phyloP scores from a whole-genome alignment of 176 grass and related monocot species.

The Pontederia crassipes region DNA sequence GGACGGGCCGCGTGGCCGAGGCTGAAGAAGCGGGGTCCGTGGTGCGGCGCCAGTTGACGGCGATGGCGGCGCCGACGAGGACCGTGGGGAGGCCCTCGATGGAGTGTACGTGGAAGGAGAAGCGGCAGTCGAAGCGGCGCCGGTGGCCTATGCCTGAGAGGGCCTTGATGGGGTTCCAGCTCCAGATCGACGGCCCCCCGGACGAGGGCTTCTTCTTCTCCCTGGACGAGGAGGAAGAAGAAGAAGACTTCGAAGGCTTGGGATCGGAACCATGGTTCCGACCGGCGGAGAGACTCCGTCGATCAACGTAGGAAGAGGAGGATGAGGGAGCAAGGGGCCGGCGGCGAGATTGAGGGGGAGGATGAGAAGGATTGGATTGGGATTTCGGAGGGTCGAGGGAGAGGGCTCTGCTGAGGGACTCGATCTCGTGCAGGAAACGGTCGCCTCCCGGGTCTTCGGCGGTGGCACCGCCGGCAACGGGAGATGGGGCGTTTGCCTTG shows the following conservation, averaged over 20 bases:
- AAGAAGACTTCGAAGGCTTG: conserved; percentile 17
- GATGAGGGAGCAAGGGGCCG: conserved; percentile 44
- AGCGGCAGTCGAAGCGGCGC: conserved; percentile 72
- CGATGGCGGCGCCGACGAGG: conserved; percentile 40
- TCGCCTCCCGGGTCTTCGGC: conserved; percentile 36
- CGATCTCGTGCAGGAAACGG: conserved; percentile 69
- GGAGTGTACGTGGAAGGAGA: conserved; percentile 71
- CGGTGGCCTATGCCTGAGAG: conserved; percentile 77
- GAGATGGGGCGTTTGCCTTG: background rate
- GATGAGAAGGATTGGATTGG: conserved; percentile 36
- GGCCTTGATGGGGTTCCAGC: conserved; percentile 47
- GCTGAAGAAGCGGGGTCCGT: conserved; percentile 19
- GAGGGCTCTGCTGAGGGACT: conserved; percentile 78
- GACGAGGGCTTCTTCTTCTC: conserved; percentile 22
- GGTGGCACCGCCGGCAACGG: conserved; percentile 18
- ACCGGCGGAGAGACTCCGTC: conserved; percentile 6
- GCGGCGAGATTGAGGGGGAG: conserved; percentile 30
- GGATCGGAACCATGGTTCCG: conserved; percentile 20
- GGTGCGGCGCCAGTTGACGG: conserved; percentile 58
- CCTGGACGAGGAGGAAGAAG: conserved; percentile 33
- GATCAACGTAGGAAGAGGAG: conserved; percentile 19
- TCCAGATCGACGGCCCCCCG: conserved; percentile 2
- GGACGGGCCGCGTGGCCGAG: conserved; percentile 35
- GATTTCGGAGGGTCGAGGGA: conserved; percentile 46
- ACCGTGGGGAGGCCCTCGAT: conserved; percentile 60